Evolutionary conservation across 768 basidiomycete genomes (phyloP), one percentile per base, ranked within the genome.

Genomic region (Coprinellus micaceus): DNA sequence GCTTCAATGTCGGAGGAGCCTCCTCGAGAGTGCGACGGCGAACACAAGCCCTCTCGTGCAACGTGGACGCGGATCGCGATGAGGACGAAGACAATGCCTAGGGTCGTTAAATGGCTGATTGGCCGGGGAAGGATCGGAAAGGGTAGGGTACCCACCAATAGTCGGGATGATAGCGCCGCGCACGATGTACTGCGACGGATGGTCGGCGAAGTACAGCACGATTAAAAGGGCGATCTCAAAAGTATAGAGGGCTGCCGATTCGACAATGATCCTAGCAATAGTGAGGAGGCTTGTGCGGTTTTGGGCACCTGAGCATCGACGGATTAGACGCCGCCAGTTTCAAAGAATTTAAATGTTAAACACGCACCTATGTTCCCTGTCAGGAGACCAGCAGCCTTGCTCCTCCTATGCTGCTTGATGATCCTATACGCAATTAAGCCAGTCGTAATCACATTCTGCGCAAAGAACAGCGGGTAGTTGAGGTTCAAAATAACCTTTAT

Each of bases 71-170:
- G 60, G 1, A 69, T 64, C 11, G 67, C 67, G 28, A 69, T 69
- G 37, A 68, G 48, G 12, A 68, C 62, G 53, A 69, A 69, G 6
- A 68, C 67, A 43, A 68, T 69, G 22, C 68, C 68, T 69, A 30
- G 21, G 7, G 22, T 13, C 37, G 37, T 13, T 12, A 39, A 13
- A 11, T 67, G 17, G 39, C 43, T 4, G 53, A 62, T 56, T 30
- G 57, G 17, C 58, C 55, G n/a, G 57, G 22, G 17, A 59, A 63
- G 29, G 2, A 46, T 40, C 3, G 41, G 15, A 43, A 24, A 47
- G 9, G 52, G 29, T 21, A 36, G 21, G 17, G 28, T 4, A 7
- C 13, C 33, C 33, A 64, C 67, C 65, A 25, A 64, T 60, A 47
- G 63, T 68, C 2, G 67, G 65, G 17, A 65, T 59, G 21, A 68